phyloP scores from a whole-genome alignment of 495 filamentous ascomycete species.

The Hypoxylon intermedium region DNA sequence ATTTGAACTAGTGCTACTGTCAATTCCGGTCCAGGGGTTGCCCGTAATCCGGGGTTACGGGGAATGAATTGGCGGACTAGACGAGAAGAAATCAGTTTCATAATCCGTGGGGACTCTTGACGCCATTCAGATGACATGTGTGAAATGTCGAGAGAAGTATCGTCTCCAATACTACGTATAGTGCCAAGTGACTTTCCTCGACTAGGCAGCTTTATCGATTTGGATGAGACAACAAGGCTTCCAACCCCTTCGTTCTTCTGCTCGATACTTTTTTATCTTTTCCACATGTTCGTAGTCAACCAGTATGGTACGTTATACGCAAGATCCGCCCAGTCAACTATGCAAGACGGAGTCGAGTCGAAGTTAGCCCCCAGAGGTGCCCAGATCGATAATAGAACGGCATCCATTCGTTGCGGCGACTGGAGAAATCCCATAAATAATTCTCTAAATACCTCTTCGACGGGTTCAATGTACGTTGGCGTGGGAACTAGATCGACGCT shows the following conservation, averaged over 20 bases:
- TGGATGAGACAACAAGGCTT: background rate
- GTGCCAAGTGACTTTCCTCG: conserved; percentile 3
- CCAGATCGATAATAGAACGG: conserved; percentile 4
- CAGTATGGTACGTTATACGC: conserved; percentile 9
- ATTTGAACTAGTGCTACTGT: background rate
- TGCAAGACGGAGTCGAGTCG: background rate
- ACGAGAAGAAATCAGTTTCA: background rate
- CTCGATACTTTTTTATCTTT: background rate
- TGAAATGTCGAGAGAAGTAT: background rate
- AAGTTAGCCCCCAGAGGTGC: background rate
- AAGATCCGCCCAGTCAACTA: conserved; percentile 15
- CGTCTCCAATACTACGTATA: background rate
- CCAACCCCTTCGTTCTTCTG: background rate
- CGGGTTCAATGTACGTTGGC: conserved; percentile 6
- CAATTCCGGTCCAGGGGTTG: background rate
- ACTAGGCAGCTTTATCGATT: background rate
- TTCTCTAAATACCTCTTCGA: conserved; percentile 8
- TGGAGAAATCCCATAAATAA: conserved; percentile 1
- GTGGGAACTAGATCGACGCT: conserved; percentile 9
- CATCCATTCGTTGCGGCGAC: conserved; percentile 9
- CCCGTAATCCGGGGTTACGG: background rate
- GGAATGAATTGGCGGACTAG: background rate
- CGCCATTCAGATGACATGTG: background rate
- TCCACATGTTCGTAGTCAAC: conserved; percentile 5
- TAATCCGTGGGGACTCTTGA: background rate